Conservation (phyloP, 164 flowering plant genomes). For the Platanus orientalis region DNA sequence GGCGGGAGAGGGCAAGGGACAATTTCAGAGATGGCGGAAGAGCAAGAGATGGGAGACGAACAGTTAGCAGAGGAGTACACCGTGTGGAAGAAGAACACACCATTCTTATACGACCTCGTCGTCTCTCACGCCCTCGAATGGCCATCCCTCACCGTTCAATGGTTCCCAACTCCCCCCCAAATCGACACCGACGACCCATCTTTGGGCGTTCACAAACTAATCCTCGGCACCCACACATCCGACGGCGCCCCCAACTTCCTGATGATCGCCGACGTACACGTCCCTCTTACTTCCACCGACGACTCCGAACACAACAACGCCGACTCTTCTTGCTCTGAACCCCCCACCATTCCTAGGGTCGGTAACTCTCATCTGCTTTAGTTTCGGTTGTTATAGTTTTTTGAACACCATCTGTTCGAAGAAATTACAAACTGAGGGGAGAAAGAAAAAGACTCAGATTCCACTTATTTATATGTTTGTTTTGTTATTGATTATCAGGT, state of each 20-base stretch:
- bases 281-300: slow-evolving; percentile 34
- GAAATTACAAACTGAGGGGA: slow-evolving; percentile 19
- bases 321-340: background rate
- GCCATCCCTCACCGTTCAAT: slow-evolving; percentile 95
- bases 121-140: slow-evolving; percentile 82
- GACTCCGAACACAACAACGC: background rate
- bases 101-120: slow-evolving; percentile 77
- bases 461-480: no score
- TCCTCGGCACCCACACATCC: slow-evolving; percentile 90
- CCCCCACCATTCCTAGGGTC: slow-evolving; percentile 41
- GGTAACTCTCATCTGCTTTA: background rate
- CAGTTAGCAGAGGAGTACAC: slow-evolving; percentile 59
- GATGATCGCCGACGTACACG: slow-evolving; percentile 68
- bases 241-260: slow-evolving; percentile 69
- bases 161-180: slow-evolving; percentile 53
- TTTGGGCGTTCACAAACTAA: slow-evolving; percentile 50
- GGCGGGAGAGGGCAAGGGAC: slow-evolving; percentile 15
- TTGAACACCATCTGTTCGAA: slow-evolving; percentile 27
- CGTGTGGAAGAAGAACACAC: slow-evolving; percentile 95
- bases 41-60: slow-evolving; percentile 21
- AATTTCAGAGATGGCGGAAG: slow-evolving; percentile 15
- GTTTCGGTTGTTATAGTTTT: background rate
- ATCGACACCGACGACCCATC: slow-evolving; percentile 21
- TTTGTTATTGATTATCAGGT: slow-evolving; percentile 35
- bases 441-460: no score